Evolutionary conservation across 2,329 filamentous ascomycete species (phyloP).

Genomic region (Monilinia polystroma): DNA sequence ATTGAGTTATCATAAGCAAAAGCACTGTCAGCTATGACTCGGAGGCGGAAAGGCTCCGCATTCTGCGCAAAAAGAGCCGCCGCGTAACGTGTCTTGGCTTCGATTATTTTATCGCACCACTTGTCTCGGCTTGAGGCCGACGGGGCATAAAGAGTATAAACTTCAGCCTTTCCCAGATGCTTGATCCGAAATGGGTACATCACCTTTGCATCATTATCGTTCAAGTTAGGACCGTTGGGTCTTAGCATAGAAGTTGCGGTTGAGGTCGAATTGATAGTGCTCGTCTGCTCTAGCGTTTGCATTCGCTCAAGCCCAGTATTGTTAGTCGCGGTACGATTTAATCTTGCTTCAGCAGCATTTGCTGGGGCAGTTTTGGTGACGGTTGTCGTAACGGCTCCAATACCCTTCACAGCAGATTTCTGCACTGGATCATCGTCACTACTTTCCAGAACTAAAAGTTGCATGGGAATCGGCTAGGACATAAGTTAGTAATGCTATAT

Average conservation of each 20-base stretch:
- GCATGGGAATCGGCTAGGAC: conserved; percentile 94
- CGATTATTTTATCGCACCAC: conserved; percentile 91
- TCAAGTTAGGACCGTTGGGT: conserved; percentile 46
- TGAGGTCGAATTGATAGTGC: conserved; percentile 64
- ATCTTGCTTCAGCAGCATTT: conserved; percentile 56
- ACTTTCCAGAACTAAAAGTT: conserved; percentile 87
- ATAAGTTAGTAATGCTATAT: conserved; percentile 28
- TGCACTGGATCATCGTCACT: conserved; percentile 88
- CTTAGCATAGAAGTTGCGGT: conserved; percentile 49
- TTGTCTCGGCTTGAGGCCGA: conserved; percentile 72
- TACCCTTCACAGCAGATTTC: conserved; percentile 61
- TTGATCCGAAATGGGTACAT: conserved; percentile 96
- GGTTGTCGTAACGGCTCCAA: conserved; percentile 61
- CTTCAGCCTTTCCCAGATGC: conserved; percentile 83
- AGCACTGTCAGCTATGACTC: conserved; percentile 87
- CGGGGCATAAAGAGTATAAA: conserved; percentile 86
- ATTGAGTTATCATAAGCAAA: conserved; percentile 69
- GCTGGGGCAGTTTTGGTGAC: conserved; percentile 60
- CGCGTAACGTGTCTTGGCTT: conserved; percentile 92
- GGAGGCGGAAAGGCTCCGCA: conserved; percentile 89
- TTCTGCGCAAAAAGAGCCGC: conserved; percentile 87
- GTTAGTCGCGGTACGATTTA: conserved; percentile 42
- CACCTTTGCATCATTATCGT: conserved; percentile 46
- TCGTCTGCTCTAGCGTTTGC: conserved; percentile 64
- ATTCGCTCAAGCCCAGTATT: conserved; percentile 41